Evolutionary conservation across 257 asterid genomes (phyloP).

Genomic region (Sherardia arvensis): DNA sequence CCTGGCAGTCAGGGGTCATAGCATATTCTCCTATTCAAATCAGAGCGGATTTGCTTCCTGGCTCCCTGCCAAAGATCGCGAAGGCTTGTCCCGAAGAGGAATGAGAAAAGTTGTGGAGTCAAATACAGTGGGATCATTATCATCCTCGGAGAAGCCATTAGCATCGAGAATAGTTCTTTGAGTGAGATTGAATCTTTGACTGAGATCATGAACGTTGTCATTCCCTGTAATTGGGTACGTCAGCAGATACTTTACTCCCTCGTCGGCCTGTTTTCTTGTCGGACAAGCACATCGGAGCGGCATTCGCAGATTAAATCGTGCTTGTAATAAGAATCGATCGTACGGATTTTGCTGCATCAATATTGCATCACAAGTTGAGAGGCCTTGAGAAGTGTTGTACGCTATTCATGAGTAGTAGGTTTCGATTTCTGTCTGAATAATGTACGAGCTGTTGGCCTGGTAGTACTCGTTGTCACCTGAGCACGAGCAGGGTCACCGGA

Average conservation of each 20-base stretch:
- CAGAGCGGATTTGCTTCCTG: no score
- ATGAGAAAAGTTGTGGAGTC: slow-evolving; percentile 51
- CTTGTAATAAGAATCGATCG: slow-evolving; percentile 7
- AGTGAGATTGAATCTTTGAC: slow-evolving; percentile 32
- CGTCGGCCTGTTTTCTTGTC: slow-evolving; percentile 28
- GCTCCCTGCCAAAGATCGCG: no score
- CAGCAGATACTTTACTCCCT: slow-evolving; percentile 37
- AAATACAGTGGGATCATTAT: slow-evolving; percentile 18
- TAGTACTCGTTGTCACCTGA: slow-evolving; percentile 32
- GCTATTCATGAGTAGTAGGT: slow-evolving; percentile 45
- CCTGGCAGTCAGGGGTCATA: no score
- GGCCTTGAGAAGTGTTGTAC: slow-evolving; percentile 36
- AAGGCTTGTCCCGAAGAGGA: slow-evolving; percentile 37
- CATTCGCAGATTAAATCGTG: slow-evolving; percentile 28
- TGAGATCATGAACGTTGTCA: slow-evolving; percentile 25
- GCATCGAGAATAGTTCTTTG: slow-evolving; percentile 31
- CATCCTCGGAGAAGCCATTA: slow-evolving; percentile 31
- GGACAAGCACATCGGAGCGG: slow-evolving; percentile 80
- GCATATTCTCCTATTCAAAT: no score
- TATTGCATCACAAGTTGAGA: slow-evolving; percentile 50
- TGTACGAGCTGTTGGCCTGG: slow-evolving; percentile 49
- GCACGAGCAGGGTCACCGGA: slow-evolving; percentile 53
- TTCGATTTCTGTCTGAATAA: slow-evolving; percentile 1
- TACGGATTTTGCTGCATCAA: slow-evolving; percentile 31
- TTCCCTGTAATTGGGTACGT: slow-evolving; percentile 36